Base-by-base conservation (phyloP, 164 flowering plant genomes). In the Magnolia kwangsiensis region DNA sequence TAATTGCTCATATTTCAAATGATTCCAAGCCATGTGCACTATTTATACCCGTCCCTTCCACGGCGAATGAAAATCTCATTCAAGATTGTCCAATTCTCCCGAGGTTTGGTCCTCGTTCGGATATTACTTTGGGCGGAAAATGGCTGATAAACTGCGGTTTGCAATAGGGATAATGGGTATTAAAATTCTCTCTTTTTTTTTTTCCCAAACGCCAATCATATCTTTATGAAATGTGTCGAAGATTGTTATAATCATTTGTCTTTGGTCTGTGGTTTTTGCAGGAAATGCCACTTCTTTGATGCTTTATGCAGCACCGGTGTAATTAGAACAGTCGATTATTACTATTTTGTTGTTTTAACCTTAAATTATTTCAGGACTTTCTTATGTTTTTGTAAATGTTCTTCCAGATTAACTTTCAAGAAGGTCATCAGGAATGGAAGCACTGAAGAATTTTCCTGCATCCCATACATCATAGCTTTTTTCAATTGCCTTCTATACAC, bases 241-340 rank as follows among this genome's bases (percentile, higher is more conserved):
- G 3, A 16, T 13, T 20, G 18, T 27, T 18, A 49, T n/a, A 8
- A 37, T 19, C 9, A n/a, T 59, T 13, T 19, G 4, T 50, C 18
- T 8, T 8, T 72, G 27, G 5, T 2, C 19, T 37, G 18, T 31
- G 51, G 1, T 55, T 65, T 77, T 75, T 84, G 82, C 94, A 92
- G 97, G 93, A 66, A 92, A 90, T 83, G 90, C 88, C 1, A 82
- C 93, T 71, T 84, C 89, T 31, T 70, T 89, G 83, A 78, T 89
- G 23, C 90, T 90, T 14, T 92, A 83, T 69, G 73, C 91, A 24
- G 85, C 91, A 72, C 95, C 95, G n/a, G 83, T 87, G 93, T 90
- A 85, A 75, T 37, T 51, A 20, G 49, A 31, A 18, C 7, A 29
- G 3, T 70, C 72, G 0, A 24, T 16, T 4, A 18, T 51, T 8